Conservation (phyloP, 371 early-diverging fungal species). For the Mortierella sp. region DNA sequence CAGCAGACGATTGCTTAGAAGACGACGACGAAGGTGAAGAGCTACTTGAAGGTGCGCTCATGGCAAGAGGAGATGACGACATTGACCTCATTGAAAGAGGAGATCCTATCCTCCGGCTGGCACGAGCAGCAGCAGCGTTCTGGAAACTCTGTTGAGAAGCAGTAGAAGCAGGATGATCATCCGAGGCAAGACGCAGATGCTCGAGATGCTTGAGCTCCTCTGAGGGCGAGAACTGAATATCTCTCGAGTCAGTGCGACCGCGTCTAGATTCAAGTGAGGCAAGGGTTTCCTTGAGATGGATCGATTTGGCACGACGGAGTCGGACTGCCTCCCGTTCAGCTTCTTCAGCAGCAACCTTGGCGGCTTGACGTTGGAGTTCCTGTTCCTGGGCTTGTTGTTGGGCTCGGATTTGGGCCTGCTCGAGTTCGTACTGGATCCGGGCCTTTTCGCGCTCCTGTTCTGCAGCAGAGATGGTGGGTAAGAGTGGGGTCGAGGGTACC, state of each 20-base stretch:
- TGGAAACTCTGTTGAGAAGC: conserved; percentile 12
- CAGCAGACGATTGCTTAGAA: conserved; percentile 3
- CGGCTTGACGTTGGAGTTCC: conserved; percentile 27
- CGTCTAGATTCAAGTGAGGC: conserved; percentile 53
- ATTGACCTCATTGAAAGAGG: conserved; percentile 13
- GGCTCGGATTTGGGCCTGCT: conserved; percentile 38
- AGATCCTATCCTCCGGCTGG: conserved; percentile 29
- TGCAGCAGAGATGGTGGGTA: conserved; percentile 38
- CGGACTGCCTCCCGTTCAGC: conserved; percentile 46
- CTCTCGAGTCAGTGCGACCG: conserved; percentile 29
- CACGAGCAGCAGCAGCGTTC: conserved; percentile 27
- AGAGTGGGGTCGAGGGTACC: conserved; percentile 33
- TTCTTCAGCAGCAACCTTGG: conserved; percentile 45
- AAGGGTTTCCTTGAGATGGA: conserved; percentile 51
- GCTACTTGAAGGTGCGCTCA: background rate
- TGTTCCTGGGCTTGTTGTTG: conserved; percentile 36
- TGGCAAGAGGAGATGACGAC: conserved; percentile 14
- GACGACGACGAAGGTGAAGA: conserved; percentile 11
- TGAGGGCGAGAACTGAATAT: conserved; percentile 28
- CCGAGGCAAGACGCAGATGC: conserved; percentile 23
- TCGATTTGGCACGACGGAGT: conserved; percentile 34
- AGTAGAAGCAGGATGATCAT: background rate
- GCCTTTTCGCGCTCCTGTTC: conserved; percentile 43
- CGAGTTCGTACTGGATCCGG: conserved; percentile 40
- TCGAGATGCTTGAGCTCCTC: conserved; percentile 56